phyloP scores from a whole-genome alignment of 352 stramenopile species.

The Pythium scleroteichum region DNA sequence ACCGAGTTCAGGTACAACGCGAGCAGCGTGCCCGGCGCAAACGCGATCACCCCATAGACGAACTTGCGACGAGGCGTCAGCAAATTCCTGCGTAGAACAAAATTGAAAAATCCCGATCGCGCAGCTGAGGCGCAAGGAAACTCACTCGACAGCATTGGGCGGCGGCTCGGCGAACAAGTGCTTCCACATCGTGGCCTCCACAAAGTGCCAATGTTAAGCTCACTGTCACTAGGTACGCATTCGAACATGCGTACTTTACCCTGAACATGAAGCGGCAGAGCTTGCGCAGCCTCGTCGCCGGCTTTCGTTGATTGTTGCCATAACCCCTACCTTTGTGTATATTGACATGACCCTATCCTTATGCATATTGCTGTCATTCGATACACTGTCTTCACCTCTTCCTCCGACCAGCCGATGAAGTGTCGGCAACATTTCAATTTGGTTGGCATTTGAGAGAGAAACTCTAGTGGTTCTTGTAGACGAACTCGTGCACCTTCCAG shows the following conservation, averaged over 20 bases:
- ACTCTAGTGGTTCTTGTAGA: slow-evolving; percentile 82
- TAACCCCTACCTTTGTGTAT: too few species aligned
- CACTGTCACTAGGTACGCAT: slow-evolving; percentile 1
- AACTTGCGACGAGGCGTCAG: slow-evolving; percentile 64
- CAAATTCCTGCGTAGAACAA: slow-evolving; percentile 64
- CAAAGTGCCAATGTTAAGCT: not conserved
- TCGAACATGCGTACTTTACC: not conserved
- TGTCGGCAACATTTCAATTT: too few species aligned
- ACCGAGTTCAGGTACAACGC: slow-evolving; percentile 73
- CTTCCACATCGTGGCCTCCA: slow-evolving; percentile 42
- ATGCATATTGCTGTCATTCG: too few species aligned
- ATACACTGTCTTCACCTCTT: too few species aligned
- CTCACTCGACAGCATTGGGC: slow-evolving; percentile 66
- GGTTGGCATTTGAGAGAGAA: too few species aligned
- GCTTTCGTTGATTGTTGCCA: too few species aligned
- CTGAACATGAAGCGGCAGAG: too few species aligned
- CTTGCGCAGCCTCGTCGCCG: too few species aligned
- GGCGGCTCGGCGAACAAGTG: slow-evolving; percentile 75
- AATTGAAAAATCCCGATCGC: too few species aligned
- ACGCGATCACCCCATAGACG: slow-evolving; percentile 68
- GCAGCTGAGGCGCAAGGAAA: slow-evolving; percentile 5
- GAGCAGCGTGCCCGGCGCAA: slow-evolving; percentile 63
- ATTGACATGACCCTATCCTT: too few species aligned
- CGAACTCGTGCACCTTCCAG: slow-evolving; percentile 65
- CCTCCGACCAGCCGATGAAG: too few species aligned